Conservation (phyloP, 1,284 basidiomycete genomes). For the Volvariella volvacea region DNA sequence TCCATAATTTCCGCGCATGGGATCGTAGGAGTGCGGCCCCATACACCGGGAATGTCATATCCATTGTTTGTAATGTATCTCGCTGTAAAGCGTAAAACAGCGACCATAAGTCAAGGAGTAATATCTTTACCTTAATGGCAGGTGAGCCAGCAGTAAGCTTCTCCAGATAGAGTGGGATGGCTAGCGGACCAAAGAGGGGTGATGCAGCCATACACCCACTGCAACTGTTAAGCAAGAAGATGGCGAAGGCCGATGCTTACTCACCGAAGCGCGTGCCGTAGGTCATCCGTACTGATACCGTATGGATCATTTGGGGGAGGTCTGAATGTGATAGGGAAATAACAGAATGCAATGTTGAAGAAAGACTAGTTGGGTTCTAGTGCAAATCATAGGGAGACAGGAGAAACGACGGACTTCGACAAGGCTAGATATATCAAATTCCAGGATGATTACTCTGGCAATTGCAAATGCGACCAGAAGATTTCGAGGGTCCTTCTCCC, state of each 20-base stretch:
- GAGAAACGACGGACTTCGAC: slow-evolving; percentile 58
- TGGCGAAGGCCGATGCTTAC: slow-evolving; percentile 3
- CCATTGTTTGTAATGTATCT: slow-evolving; percentile 76
- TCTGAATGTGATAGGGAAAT: slow-evolving; percentile 97
- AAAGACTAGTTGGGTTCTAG: slow-evolving; percentile 51
- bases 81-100: slow-evolving; percentile 37
- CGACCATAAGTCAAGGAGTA: not conserved
- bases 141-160: slow-evolving; percentile 86
- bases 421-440: slow-evolving; percentile 74
- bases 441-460: slow-evolving; percentile 76
- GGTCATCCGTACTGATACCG: slow-evolving; percentile 85
- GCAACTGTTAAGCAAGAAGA: slow-evolving; percentile 17
- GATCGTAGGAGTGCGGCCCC: slow-evolving; percentile 57
- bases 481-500: slow-evolving; percentile 98
- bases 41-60: slow-evolving; percentile 76
- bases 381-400: not conserved
- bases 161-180: slow-evolving; percentile 87
- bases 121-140: slow-evolving; percentile 64
- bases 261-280: slow-evolving; percentile 71
- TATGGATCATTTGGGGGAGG: slow-evolving; percentile 95
- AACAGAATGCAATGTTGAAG: slow-evolving; percentile 96
- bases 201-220: slow-evolving; percentile 71
- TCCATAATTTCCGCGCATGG: slow-evolving; percentile 78
- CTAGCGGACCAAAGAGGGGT: slow-evolving; percentile 78
- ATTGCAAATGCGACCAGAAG: slow-evolving; percentile 88